Evolutionary conservation across 306 rosid species (phyloP), one percentile per base, ranked within the genome.

Genomic region (Echinosophora koreensis): DNA sequence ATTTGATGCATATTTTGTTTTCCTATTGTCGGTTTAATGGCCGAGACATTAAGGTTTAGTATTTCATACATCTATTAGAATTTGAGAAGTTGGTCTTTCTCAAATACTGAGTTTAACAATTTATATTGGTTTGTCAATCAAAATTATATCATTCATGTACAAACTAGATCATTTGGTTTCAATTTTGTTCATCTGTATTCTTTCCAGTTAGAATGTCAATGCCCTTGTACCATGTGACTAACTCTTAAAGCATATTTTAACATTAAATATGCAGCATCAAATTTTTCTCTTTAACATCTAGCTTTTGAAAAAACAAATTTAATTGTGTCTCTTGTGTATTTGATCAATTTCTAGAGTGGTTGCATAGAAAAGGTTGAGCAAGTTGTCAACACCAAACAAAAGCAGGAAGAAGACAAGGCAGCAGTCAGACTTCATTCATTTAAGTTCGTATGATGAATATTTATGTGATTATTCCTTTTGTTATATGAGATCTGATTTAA

Each of bases 331-430:
- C 51, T 10, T 75, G 69, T 66, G 56, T 57, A 58, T 18, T 72
- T 81, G 56, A 39, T 60, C n/a, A 11, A 77, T 42, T 60, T 88
- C 64, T 86, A 94, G 97, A 59, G 66, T 83, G 78, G 18, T 39
- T 85, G 85, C 74, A 65, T 63, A 5, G 92, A 73, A 47, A 90
- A 88, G 88, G 89, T 90, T 86, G 92, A 88, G 15, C 74, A 71
- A 56, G 60, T 90, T 78, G 89, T 82, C 51, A 84, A 71, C 80
- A 83, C 87, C 18, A 94, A 92, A 81, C 83, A 85, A 77, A 90
- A 85, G 87, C 98, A 92, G 84, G 98, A 90, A 11, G 86, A 87
- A 79, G 97, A 90, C 80, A 90, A 88, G 85, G 97, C 83, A 0
- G 71, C 80, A 5, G 92, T 86, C 78, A 80, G 52, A 73, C 90